Percentiles rank a stretch among this genome's conserved stretches.
Evolutionary conservation across 768 basidiomycete genomes (phyloP).

Genomic region (Tubosaeta sp.): DNA sequence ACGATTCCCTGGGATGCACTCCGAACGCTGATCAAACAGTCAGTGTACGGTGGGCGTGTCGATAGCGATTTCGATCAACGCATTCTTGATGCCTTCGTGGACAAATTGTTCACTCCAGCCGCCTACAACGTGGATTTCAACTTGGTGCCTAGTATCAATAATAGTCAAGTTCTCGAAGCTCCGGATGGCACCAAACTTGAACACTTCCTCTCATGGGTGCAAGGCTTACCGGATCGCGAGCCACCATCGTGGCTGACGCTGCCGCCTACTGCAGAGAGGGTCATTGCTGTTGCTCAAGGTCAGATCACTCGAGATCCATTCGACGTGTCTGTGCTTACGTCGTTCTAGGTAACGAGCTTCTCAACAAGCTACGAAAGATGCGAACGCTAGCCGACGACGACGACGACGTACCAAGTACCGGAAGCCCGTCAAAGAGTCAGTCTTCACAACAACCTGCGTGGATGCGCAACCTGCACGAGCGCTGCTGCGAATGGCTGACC

Average conservation of each 20-base stretch:
- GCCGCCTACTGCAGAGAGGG: conserved; percentile 86
- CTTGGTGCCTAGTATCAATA: conserved; percentile 65
- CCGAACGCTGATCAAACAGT: conserved; percentile 90
- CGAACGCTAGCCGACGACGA: conserved; percentile 84
- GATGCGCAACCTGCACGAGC: conserved; percentile 84
- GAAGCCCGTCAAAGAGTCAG: conserved; percentile 59
- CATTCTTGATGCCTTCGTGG: conserved; percentile 91
- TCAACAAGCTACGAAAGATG: conserved; percentile 91
- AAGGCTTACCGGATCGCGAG: conserved; percentile 84
- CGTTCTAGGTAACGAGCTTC: conserved; percentile 66
- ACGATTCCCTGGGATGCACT: conserved; percentile 94
- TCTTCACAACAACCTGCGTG: conserved; percentile 82
- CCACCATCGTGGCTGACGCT: conserved; percentile 94
- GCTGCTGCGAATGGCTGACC: conserved; percentile 80
- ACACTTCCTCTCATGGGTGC: conserved; percentile 89
- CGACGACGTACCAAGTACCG: conserved; percentile 51
- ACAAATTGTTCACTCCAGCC: conserved; percentile 77
- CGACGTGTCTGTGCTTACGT: conserved; percentile 1
- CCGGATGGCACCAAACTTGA: conserved; percentile 93
- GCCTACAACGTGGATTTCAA: conserved; percentile 95
- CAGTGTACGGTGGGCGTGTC: conserved; percentile 90
- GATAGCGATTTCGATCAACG: conserved; percentile 95
- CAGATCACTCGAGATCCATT: conserved; percentile 11
- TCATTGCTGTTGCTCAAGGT: conserved; percentile 93
- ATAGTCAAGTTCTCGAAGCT: conserved; percentile 54